phyloP scores from a whole-genome alignment of 2,329 filamentous ascomycete genomes.

The Aureobasidium lini region DNA sequence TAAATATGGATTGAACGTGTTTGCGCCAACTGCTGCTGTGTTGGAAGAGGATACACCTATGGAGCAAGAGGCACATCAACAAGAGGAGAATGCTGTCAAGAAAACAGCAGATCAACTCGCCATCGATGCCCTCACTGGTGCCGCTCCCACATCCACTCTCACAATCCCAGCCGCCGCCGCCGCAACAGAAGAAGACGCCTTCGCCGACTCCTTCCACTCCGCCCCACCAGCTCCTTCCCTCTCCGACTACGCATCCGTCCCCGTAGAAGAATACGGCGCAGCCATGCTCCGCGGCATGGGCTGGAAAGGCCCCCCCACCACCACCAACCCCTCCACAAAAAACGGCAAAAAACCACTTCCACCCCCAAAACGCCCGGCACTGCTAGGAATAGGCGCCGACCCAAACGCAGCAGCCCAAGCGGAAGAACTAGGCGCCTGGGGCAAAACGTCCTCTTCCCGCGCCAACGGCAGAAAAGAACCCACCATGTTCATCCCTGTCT shows the following conservation, averaged over 20 bases:
- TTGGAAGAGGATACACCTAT: constrained; percentile 45
- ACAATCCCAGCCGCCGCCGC: constrained; percentile 29
- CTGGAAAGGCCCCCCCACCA: constrained; percentile 58
- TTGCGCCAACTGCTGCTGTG: background rate
- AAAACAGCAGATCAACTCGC: constrained; percentile 51
- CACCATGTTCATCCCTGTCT: constrained; percentile 55
- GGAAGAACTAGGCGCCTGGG: constrained; percentile 73
- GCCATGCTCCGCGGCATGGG: constrained; percentile 89
- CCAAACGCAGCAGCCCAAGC: constrained; percentile 55
- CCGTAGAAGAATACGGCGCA: constrained; percentile 90
- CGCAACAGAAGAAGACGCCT: constrained; percentile 59
- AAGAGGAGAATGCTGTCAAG: constrained; percentile 20
- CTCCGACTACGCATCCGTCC: constrained; percentile 79
- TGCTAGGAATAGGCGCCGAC: constrained; percentile 84
- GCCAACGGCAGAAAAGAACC: constrained; percentile 42
- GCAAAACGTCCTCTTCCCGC: constrained; percentile 47
- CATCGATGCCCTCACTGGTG: constrained; percentile 39
- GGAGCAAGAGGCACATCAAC: constrained; percentile 23
- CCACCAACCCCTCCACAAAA: background rate
- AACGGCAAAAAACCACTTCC: background rate
- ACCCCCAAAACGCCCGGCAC: constrained; percentile 55
- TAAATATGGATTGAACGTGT: constrained; percentile 40
- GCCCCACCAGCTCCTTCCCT: constrained; percentile 70
- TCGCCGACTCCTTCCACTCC: constrained; percentile 59
- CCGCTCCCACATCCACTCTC: constrained; percentile 28